Conservation (phyloP, 768 basidiomycete genomes). For the Termitomyces sp. region DNA sequence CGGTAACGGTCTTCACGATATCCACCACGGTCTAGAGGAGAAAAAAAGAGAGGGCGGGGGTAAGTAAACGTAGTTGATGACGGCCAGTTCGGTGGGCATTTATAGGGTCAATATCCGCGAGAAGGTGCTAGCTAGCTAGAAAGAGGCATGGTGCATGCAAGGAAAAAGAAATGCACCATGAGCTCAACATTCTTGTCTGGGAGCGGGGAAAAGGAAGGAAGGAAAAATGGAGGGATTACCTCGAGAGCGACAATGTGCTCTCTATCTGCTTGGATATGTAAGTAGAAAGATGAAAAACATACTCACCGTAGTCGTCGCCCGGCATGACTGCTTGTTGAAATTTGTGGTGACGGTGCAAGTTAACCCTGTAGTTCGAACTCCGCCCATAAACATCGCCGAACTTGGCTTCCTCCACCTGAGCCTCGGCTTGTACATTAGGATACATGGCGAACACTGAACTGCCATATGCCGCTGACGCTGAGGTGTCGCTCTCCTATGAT, state of each 20-base stretch:
- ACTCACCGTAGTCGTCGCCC: slow-evolving; percentile 55
- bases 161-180: slow-evolving; percentile 54
- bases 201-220: slow-evolving; percentile 30
- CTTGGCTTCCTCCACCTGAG: not conserved
- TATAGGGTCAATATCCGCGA: slow-evolving; percentile 29
- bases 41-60: slow-evolving; percentile 37
- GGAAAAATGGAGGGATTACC: slow-evolving; percentile 22
- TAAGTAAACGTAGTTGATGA: slow-evolving; percentile 40
- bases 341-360: slow-evolving; percentile 17
- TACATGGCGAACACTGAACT: slow-evolving; percentile 68
- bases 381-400: slow-evolving; percentile 14
- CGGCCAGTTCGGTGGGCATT: slow-evolving; percentile 25
- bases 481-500: slow-evolving; percentile 82
- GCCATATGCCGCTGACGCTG: slow-evolving; percentile 93
- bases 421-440: not conserved
- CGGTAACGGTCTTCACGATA: slow-evolving; percentile 68
- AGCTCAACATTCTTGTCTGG: slow-evolving; percentile 43
- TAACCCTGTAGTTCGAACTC: slow-evolving; percentile 30
- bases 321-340: slow-evolving; percentile 27
- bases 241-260: slow-evolving; percentile 9
- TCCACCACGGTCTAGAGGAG: slow-evolving; percentile 45
- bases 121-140: slow-evolving; percentile 62
- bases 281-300: slow-evolving; percentile 16
- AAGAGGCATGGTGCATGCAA: slow-evolving; percentile 54
- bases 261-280: slow-evolving; percentile 3